Base-by-base conservation (phyloP, 1,139 yeast genomes). In the Geotrichum bryndzae region DNA sequence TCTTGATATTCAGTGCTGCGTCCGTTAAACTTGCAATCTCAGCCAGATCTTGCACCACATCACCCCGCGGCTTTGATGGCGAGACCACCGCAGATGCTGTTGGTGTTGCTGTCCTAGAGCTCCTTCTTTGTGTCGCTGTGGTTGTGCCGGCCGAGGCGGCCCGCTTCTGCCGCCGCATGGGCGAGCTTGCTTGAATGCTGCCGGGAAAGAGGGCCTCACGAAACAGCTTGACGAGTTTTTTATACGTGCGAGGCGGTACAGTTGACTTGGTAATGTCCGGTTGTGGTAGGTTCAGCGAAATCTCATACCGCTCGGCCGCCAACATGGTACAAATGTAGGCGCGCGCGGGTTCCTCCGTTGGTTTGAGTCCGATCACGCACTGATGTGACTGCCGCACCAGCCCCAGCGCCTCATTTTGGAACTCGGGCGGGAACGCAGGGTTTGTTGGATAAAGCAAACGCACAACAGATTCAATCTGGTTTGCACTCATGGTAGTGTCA, bases 341-440 rank as follows among this genome's bases (percentile, higher is more conserved):
- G 7, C 77, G 63, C 1, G 77, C 77, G 1, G 73, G 67, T 56
- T 74, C 76, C 60, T 73, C 75, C 6, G 63, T 65, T 1, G 75
- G 71, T 41, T 69, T 68, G 51, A 74, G 63, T 5, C 64, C 59
- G 7, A 54, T 52, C 50, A 70, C 62, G 33, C 64, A 65, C 51
- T 55, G 59, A 45, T 58, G 51, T 11, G 72, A 69, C 54, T 66
- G 68, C 41, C 65, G 59, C 33, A 61, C 61, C 27, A 67, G 60
- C 15, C 60, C 61, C 13, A 61, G 54, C 2, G 69, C 66, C 29
- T 65, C 60, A 6, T 61, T 38, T 3, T 61, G 33, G 31, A 69
- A 58, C 50, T 64, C 65, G 22, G 62, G 52, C 2, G 70, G 68
- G 38, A 66, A 61, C 8, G 48, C 51, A 6, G 35, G 29, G 7